Conservation (phyloP, 352 stramenopile genomes). For the Aphanomyces euteiches region DNA sequence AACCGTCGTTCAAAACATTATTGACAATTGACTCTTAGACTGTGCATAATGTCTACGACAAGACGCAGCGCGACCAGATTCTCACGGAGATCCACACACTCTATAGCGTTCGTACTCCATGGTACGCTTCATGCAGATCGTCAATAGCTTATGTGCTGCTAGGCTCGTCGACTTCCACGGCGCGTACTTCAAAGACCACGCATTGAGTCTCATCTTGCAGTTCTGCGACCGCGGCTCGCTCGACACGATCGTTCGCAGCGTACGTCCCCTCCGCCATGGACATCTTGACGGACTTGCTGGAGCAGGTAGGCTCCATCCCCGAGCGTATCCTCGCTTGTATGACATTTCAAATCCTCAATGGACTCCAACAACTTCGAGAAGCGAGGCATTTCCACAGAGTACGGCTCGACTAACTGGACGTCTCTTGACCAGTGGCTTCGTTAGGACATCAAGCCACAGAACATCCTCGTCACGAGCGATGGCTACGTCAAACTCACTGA, state of each 20-base stretch:
- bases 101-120: conserved; percentile 63
- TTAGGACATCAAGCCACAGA: conserved; percentile 33
- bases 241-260: conserved; percentile 41
- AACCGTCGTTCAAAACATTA: not conserved
- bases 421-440: not conserved
- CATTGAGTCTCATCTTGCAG: conserved; percentile 62
- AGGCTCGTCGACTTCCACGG: conserved; percentile 61
- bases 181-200: conserved; percentile 70
- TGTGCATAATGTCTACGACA: conserved; percentile 71
- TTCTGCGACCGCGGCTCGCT: conserved; percentile 62
- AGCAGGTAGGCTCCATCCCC: conserved; percentile 33
- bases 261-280: not conserved
- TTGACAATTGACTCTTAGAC: not conserved
- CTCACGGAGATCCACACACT: conserved; percentile 74
- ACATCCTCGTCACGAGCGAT: conserved; percentile 30
- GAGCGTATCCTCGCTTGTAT: conserved; percentile 54
- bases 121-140: conserved; percentile 6
- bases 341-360: conserved; percentile 55
- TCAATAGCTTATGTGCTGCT: not conserved
- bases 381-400: conserved; percentile 42
- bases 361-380: conserved; percentile 57
- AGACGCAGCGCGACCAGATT: conserved; percentile 65
- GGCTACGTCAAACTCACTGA: conserved; percentile 31
- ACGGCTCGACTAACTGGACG: not conserved
- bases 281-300: not conserved